These are phyloP conservation scores for Fraxinus sp. DNA, from an alignment of 305 asterid genomes.

Conservation along the genomic window DNA sequence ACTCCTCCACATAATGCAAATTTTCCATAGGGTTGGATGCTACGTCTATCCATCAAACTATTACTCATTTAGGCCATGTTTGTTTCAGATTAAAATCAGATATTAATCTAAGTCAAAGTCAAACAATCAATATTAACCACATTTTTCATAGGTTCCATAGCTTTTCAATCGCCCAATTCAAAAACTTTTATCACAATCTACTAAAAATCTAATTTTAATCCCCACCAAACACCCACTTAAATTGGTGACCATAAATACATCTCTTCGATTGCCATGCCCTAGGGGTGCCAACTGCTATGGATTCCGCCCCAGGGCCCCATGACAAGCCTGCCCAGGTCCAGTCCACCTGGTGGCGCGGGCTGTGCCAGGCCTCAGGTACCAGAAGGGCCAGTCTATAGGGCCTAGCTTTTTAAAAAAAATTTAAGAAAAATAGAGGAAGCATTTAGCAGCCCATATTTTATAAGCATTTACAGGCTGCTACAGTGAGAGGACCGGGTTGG, in stretches of 20 bases:
- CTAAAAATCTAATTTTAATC: no score
- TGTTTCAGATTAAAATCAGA: no score
- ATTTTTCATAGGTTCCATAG: no score
- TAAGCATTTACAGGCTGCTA: not conserved
- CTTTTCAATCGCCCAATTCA: no score
- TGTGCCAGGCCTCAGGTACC: not conserved
- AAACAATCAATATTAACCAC: no score
- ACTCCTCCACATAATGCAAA: not conserved
- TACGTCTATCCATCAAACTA: not conserved
- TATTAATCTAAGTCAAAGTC: no score
- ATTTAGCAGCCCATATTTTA: not conserved
- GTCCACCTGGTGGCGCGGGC: not conserved
- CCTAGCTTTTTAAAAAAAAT: not conserved
- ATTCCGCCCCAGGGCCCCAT: not conserved
- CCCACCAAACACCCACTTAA: no score
- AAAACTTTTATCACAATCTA: no score
- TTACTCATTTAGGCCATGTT: not conserved
- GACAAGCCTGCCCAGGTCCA: not conserved
- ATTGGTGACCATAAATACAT: not conserved
- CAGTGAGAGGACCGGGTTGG: not conserved
- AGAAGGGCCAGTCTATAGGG: not conserved
- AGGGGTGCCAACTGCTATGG: not conserved
- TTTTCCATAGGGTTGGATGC: not conserved
- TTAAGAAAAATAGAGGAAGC: not conserved
- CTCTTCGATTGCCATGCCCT: not conserved